Conservation (phyloP, 768 basidiomycete species). For the Calocybe cyanea region DNA sequence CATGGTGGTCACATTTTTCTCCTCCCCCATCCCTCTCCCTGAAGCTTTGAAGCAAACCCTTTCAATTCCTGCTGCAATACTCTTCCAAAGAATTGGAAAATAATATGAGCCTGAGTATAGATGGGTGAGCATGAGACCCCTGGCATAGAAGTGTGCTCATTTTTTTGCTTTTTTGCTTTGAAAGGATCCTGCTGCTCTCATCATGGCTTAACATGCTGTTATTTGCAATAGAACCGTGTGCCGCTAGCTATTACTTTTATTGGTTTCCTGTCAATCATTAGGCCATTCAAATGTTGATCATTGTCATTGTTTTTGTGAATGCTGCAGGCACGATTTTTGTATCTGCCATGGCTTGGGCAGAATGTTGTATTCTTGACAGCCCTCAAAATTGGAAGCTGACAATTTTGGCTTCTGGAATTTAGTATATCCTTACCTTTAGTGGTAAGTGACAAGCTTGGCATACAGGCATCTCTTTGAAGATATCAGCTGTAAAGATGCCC, state of each 20-base stretch:
- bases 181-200: constrained; percentile 9
- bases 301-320: constrained; percentile 2
- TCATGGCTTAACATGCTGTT: constrained; percentile 15
- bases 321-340: constrained; percentile 5
- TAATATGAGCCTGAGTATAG: too few relatives aligned
- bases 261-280: not conserved
- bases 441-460: not conserved
- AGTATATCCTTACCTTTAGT: constrained; percentile 4
- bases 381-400: not conserved
- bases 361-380: not conserved
- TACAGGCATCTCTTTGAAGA: not conserved
- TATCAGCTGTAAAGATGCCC: not conserved
- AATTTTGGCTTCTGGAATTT: not conserved
- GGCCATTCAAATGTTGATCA: constrained; percentile 3
- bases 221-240: constrained; percentile 7
- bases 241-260: constrained; percentile 6
- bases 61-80: too few relatives aligned
- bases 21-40: too few relatives aligned
- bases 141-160: too few relatives aligned
- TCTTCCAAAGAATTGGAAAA: too few relatives aligned
- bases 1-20: too few relatives aligned
- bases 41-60: too few relatives aligned
- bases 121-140: too few relatives aligned
- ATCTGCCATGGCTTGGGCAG: constrained; percentile 10
- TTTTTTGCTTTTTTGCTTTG: too few relatives aligned